Evolutionary conservation across 345 rosid species (phyloP), one percentile per base, ranked within the genome.

Genomic region (Lepidium africanum): DNA sequence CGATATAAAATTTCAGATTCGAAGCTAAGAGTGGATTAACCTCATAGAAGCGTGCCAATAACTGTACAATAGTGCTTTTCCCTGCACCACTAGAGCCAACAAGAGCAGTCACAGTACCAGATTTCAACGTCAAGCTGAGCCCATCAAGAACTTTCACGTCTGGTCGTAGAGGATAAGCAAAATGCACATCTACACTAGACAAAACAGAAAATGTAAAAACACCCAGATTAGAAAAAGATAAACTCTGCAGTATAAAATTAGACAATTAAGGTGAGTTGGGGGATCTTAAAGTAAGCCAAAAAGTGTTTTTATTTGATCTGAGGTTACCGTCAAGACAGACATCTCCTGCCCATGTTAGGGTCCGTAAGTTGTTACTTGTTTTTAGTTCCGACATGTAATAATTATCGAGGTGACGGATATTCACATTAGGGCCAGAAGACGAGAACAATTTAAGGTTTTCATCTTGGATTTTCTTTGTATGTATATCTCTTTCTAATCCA

Each of bases 1-100:
- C 50, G 12, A 64, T 16, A 37, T 6, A 23, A 23, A 16, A 38
- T 42, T 63, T 49, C 7, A 33, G 9, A 38, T 9, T 45, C 17
- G 17, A 59, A 53, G 61, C 58, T 10, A 9, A 21, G 63, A 13
- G 10, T 47, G 14, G 11, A 50, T 35, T 19, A 65, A 92, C 98
- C 97, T 93, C 97, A 37, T 93, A 93, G 72, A 93, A 88, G 59
- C 97, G 96, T 50, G 97, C 90, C 84, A 93, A 74, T 33, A 93
- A 83, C 81, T 93, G 98, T 66, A 93, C 97, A 69, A 93, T 72
- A 33, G 98, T 93, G 74, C 97, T 93, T 79, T 93, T 93, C 30
- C 98, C 98, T 17, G 98, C 90, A 76, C 98, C 98, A 69, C 98
- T 93, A 65, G 96, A 72, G 46, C 98, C 98, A 60, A 93, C 98